Conservation (phyloP, 768 basidiomycete genomes). For the Lentinula sp. region DNA sequence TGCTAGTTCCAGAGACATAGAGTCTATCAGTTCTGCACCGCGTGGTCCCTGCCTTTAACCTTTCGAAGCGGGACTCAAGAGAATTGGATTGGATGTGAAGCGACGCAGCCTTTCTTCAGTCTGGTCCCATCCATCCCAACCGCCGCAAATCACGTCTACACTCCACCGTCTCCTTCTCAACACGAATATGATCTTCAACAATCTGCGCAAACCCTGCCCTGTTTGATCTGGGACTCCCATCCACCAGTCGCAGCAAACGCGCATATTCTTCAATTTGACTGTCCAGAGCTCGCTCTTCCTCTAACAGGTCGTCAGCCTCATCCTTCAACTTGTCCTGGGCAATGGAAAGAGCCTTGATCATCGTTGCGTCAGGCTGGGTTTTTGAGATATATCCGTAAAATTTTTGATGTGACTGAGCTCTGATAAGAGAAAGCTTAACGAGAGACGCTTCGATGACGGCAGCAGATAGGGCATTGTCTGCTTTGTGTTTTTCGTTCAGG, state of each 20-base stretch:
- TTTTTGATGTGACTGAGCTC: conserved; percentile 28
- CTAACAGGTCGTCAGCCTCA: conserved; percentile 28
- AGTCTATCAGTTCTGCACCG: too few relatives aligned
- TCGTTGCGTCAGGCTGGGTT: conserved; percentile 13
- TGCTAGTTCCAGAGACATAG: too few relatives aligned
- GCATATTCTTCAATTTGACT: conserved; percentile 36
- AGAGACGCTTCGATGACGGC: conserved; percentile 41
- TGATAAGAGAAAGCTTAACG: conserved; percentile 42
- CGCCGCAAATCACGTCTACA: conserved; percentile 42
- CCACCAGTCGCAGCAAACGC: conserved; percentile 32
- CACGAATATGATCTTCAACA: conserved; percentile 40
- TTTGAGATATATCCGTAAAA: conserved; percentile 31
- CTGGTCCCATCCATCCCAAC: conserved; percentile 41
- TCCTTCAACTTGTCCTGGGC: conserved; percentile 25
- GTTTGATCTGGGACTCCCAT: conserved; percentile 22
- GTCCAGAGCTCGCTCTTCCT: conserved; percentile 31
- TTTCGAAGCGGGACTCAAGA: too few relatives aligned
- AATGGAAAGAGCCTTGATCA: conserved; percentile 26
- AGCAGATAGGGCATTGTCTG: conserved; percentile 33
- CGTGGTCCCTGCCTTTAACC: too few relatives aligned
- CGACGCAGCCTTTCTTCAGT: not conserved
- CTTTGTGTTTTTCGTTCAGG: conserved; percentile 22
- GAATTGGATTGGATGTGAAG: too few relatives aligned
- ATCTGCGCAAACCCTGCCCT: conserved; percentile 38
- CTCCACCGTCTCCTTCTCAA: conserved; percentile 44